Conservation (phyloP, 371 early-diverging fungal species). For the Mortierella sp. region DNA sequence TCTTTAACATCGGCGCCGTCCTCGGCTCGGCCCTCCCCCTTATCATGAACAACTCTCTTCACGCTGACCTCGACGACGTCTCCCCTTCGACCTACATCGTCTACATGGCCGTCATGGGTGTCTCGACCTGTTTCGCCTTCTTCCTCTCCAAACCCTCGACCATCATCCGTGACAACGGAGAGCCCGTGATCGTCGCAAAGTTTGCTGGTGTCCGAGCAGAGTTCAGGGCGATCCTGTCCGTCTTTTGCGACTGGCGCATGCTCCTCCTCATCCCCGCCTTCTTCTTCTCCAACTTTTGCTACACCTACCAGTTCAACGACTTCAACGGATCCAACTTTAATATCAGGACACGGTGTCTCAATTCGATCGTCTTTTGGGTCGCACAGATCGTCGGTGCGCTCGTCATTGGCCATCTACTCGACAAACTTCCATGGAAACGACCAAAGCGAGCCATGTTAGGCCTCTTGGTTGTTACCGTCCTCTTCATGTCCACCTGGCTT, state of each 20-base stretch:
- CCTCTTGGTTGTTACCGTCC: slow-evolving; percentile 59
- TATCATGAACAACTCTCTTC: slow-evolving; percentile 64
- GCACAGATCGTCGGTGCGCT: slow-evolving; percentile 78
- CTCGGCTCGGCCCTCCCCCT: slow-evolving; percentile 82
- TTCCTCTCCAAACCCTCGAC: slow-evolving; percentile 70
- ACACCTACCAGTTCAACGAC: slow-evolving; percentile 78
- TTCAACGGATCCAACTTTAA: slow-evolving; percentile 72
- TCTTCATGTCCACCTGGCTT: slow-evolving; percentile 76
- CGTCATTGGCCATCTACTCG: slow-evolving; percentile 70
- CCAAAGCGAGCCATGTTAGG: slow-evolving; percentile 69
- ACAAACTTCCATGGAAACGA: slow-evolving; percentile 62
- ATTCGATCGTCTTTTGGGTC: slow-evolving; percentile 81
- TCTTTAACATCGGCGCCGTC: slow-evolving; percentile 77
- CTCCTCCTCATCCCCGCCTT: slow-evolving; percentile 75
- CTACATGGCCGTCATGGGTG: slow-evolving; percentile 76
- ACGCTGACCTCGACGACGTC: slow-evolving; percentile 54
- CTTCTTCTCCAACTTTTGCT: slow-evolving; percentile 84
- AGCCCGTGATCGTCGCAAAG: slow-evolving; percentile 68
- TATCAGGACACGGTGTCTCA: slow-evolving; percentile 76
- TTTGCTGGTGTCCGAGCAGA: slow-evolving; percentile 68
- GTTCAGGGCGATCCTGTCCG: slow-evolving; percentile 66
- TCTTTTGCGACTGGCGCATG: slow-evolving; percentile 79
- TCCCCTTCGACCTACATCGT: slow-evolving; percentile 66
- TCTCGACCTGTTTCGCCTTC: slow-evolving; percentile 68
- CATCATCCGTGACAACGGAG: slow-evolving; percentile 76